Evolutionary conservation across 2,329 filamentous ascomycete species (phyloP).

Genomic region (Fusarium globosum): DNA sequence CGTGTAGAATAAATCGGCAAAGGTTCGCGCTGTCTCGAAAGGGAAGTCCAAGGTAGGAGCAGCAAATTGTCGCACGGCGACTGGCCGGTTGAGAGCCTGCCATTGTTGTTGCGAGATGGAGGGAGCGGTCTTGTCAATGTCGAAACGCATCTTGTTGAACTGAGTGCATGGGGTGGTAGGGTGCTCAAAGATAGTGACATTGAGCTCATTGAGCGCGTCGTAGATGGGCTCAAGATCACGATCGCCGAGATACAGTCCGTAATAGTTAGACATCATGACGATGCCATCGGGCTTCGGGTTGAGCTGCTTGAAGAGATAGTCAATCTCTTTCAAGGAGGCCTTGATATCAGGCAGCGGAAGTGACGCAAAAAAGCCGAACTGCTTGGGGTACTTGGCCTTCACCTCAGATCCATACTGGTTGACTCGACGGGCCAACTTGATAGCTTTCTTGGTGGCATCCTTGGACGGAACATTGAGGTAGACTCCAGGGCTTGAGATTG

Average conservation of each 20-base stretch:
- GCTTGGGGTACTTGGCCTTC: conserved; percentile 9
- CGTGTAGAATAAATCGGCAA: conserved; percentile 35
- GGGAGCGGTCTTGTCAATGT: neutral
- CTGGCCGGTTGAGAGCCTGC: conserved; percentile 19
- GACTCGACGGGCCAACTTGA: neutral
- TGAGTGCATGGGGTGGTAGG: conserved; percentile 20
- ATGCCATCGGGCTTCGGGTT: conserved; percentile 2
- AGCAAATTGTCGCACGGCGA: conserved; percentile 15
- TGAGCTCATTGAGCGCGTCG: neutral
- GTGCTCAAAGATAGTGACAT: conserved; percentile 20
- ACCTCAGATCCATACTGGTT: conserved; percentile 8
- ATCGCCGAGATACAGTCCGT: conserved; percentile 10
- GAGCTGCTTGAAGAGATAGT: neutral
- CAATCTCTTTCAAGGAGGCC: conserved; percentile 11
- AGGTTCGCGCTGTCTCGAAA: conserved; percentile 30
- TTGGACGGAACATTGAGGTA: conserved; percentile 14
- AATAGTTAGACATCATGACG: conserved; percentile 26
- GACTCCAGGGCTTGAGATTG: conserved; percentile 9
- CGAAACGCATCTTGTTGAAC: conserved; percentile 1
- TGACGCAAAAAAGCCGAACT: conserved; percentile 10
- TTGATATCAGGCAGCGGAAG: conserved; percentile 10
- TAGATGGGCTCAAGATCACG: conserved; percentile 10
- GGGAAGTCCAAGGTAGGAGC: conserved; percentile 13
- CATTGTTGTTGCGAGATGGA: conserved; percentile 4
- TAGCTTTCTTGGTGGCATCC: neutral